Evolutionary conservation across 2,329 filamentous ascomycete genomes (phyloP).

Genomic region (Sporothrix schenckii): DNA sequence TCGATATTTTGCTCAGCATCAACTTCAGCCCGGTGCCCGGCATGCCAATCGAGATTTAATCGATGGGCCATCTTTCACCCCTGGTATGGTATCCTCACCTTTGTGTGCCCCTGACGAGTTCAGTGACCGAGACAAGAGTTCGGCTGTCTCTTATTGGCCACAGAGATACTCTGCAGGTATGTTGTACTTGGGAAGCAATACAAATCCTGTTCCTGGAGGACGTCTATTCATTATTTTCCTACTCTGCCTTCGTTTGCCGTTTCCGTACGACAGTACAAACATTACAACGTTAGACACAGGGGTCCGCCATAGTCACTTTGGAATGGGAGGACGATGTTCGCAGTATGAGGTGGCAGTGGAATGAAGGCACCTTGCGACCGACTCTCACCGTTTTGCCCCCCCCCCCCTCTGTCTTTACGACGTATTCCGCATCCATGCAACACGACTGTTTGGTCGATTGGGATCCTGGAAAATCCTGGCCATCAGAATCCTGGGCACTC

Average conservation of each 20-base stretch:
- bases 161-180: too few relatives aligned
- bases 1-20: too few relatives aligned
- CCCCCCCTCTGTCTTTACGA: not conserved
- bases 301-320: conserved; percentile 5
- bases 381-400: not conserved
- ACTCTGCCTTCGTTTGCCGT: not conserved
- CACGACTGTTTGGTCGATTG: conserved; percentile 21
- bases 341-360: not conserved
- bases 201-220: not conserved
- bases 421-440: not conserved
- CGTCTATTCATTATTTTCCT: not conserved
- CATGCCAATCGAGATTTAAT: too few relatives aligned
- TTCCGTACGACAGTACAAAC: not conserved
- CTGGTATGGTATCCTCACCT: too few relatives aligned
- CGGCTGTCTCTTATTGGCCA: too few relatives aligned
- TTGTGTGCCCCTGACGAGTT: too few relatives aligned
- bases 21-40: too few relatives aligned
- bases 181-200: too few relatives aligned
- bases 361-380: not conserved
- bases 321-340: not conserved
- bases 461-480: not conserved
- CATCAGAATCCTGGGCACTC: not conserved
- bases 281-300: conserved; percentile 13
- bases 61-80: too few relatives aligned
- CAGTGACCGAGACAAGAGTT: too few relatives aligned